Evolutionary conservation across 2,329 filamentous ascomycete species (phyloP).

Genomic region (Xylariomycetidae sp.): DNA sequence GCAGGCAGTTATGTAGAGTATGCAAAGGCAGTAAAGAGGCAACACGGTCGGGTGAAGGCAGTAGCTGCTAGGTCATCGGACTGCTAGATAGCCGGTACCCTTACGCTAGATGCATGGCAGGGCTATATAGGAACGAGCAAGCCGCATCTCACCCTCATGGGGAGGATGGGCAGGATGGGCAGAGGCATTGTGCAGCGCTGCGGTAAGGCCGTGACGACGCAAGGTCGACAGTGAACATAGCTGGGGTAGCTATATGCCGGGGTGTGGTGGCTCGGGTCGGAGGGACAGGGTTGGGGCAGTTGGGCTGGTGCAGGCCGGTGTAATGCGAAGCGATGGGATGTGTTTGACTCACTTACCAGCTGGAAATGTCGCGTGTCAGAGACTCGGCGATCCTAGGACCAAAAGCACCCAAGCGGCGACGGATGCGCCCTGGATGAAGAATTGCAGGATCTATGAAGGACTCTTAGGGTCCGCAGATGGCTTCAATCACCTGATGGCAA

Average conservation of each 20-base stretch:
- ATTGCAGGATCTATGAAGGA: slow-evolving; percentile 19
- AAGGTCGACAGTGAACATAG: slow-evolving; percentile 15
- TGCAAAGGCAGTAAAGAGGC: slow-evolving; percentile 7
- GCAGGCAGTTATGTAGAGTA: too few species aligned
- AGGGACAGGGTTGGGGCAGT: background rate
- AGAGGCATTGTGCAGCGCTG: slow-evolving; percentile 10
- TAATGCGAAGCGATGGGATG: too few species aligned
- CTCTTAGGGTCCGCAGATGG: slow-evolving; percentile 37
- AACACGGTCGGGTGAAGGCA: slow-evolving; percentile 10
- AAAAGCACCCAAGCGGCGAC: slow-evolving; percentile 11
- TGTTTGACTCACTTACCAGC: slow-evolving; percentile 19
- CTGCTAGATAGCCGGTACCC: too few species aligned
- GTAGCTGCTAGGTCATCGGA: too few species aligned
- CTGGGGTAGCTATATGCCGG: slow-evolving; percentile 19
- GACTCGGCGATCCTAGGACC: slow-evolving; percentile 7
- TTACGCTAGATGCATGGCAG: slow-evolving; percentile 4
- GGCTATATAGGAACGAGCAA: background rate
- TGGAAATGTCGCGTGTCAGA: slow-evolving; percentile 15
- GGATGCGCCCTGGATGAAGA: slow-evolving; percentile 26
- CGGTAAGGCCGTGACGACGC: slow-evolving; percentile 14
- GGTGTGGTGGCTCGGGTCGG: slow-evolving; percentile 17
- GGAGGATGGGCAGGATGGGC: too few species aligned
- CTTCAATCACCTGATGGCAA: slow-evolving; percentile 46
- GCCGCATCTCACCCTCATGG: slow-evolving; percentile 1
- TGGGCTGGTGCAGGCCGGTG: slow-evolving; percentile 9